Evolutionary conservation across 441 rosid genomes (phyloP).

Genomic region (Croton laevigatus): DNA sequence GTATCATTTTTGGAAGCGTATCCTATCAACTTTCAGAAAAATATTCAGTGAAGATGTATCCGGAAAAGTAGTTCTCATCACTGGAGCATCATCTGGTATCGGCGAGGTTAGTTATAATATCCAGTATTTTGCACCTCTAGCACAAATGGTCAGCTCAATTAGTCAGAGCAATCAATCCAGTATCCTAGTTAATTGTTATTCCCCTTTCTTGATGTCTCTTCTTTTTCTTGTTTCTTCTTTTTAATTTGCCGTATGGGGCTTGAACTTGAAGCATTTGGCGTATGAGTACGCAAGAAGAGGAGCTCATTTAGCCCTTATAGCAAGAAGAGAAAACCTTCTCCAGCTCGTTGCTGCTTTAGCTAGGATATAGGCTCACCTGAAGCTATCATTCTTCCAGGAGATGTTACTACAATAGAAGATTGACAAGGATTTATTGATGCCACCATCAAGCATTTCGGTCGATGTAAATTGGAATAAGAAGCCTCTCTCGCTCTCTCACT

Average conservation of each 20-base stretch:
- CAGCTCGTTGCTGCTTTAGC: conserved; percentile 32
- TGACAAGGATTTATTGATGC: conserved; percentile 37
- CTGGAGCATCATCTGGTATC: conserved; percentile 68
- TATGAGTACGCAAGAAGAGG: conserved; percentile 43
- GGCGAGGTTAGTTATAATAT: conserved; percentile 42
- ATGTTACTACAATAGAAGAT: conserved; percentile 39
- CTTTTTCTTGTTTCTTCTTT: too few species aligned
- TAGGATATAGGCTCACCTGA: conserved; percentile 40
- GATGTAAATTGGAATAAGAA: conserved; percentile 26
- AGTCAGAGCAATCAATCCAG: too few species aligned
- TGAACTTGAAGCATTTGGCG: conserved; percentile 34
- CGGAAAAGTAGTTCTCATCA: conserved; percentile 61
- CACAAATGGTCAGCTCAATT: too few species aligned
- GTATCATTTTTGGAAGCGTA: conserved; percentile 28
- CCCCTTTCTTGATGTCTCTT: neutral
- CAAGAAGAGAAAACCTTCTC: conserved; percentile 41
- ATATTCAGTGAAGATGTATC: conserved; percentile 41
- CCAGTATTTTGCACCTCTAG: too few species aligned
- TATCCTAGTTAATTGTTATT: neutral
- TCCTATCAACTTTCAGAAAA: conserved; percentile 21
- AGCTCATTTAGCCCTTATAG: conserved; percentile 45
- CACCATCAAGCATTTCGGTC: conserved; percentile 39
- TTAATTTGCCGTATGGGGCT: too few species aligned
- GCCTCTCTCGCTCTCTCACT: neutral
- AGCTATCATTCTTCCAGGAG: conserved; percentile 34